A percentile compares a stretch with the other conserved stretches of the same genome.
Evolutionary conservation across 2,329 filamentous ascomycete species (phyloP).

Genomic region (Exophiala sp.): DNA sequence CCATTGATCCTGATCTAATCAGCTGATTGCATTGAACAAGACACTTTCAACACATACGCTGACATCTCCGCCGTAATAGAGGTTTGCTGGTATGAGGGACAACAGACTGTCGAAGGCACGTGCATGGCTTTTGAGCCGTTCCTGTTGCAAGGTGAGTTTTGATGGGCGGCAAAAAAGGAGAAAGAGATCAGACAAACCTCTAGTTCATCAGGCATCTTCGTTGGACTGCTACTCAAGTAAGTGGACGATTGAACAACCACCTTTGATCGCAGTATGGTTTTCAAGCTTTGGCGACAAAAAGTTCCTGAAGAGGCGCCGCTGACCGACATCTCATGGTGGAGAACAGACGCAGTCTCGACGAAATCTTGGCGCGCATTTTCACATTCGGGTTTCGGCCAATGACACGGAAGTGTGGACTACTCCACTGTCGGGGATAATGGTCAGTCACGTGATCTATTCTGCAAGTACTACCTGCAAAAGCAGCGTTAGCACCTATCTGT

Average conservation of each 20-base stretch:
- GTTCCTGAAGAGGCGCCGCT: neutral
- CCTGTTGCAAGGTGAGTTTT: slow-evolving; percentile 34
- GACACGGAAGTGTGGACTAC: neutral
- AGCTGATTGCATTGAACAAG: slow-evolving; percentile 4
- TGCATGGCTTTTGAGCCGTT: slow-evolving; percentile 49
- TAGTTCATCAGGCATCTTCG: slow-evolving; percentile 23
- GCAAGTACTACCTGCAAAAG: no score
- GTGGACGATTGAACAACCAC: neutral
- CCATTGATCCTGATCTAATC: slow-evolving; percentile 71
- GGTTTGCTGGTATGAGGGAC: slow-evolving; percentile 81
- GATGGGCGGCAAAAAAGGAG: neutral
- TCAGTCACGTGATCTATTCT: no score
- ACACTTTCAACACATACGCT: slow-evolving; percentile 55
- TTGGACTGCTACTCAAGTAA: neutral
- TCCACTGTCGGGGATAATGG: no score
- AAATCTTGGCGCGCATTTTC: slow-evolving; percentile 4
- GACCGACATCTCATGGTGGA: neutral
- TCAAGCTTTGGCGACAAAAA: slow-evolving; percentile 1
- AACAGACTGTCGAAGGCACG: slow-evolving; percentile 81
- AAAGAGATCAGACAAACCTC: slow-evolving; percentile 16
- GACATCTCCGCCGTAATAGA: slow-evolving; percentile 82
- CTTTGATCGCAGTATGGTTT: neutral
- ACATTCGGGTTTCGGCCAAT: neutral
- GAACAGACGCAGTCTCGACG: slow-evolving; percentile 2
- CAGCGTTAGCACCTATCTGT: no score